A percentile compares a stretch with the other conserved stretches of the same genome.
These are phyloP conservation scores for Afroboletus lepidellus DNA, from an alignment of 1,284 basidiomycete genomes.

Conservation along the genomic window DNA sequence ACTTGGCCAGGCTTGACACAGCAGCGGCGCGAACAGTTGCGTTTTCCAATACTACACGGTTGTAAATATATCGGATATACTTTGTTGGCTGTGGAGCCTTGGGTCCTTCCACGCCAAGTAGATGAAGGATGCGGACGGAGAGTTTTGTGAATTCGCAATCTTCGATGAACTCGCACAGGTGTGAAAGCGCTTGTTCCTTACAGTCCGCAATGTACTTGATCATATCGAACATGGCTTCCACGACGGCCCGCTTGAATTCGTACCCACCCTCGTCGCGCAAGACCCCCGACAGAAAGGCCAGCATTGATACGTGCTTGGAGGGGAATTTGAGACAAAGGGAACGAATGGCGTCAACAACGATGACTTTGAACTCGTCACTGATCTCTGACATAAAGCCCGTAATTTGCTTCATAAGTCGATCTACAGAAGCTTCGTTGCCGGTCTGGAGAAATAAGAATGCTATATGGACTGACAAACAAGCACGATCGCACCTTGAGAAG, in stretches of 20 bases:
- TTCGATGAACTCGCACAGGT: slow-evolving; percentile 99
- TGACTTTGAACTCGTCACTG: slow-evolving; percentile 99
- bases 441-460: slow-evolving; percentile 51
- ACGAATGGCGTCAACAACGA: slow-evolving; percentile 98
- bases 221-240: slow-evolving; percentile 99
- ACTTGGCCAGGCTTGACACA: slow-evolving; percentile 93
- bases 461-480: background rate
- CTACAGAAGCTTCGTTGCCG: slow-evolving; percentile 98
- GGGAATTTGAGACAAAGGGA: slow-evolving; percentile 99
- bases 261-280: slow-evolving; percentile 97
- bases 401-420: slow-evolving; percentile 99
- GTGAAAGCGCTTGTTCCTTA: slow-evolving; percentile 95
- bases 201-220: slow-evolving; percentile 95
- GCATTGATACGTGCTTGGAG: slow-evolving; percentile 92
- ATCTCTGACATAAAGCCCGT: slow-evolving; percentile 99
- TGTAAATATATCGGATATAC: slow-evolving; percentile 99
- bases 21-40: slow-evolving; percentile 97
- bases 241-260: slow-evolving; percentile 98
- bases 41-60: slow-evolving; percentile 98
- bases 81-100: slow-evolving; percentile 94
- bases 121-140: slow-evolving; percentile 92
- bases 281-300: slow-evolving; percentile 91
- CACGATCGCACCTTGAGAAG: slow-evolving; percentile 75
- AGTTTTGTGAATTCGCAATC: slow-evolving; percentile 99
- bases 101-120: slow-evolving; percentile 95